Conservation (phyloP, 495 filamentous ascomycete species). For the Aspergillus incahuasiensis region DNA sequence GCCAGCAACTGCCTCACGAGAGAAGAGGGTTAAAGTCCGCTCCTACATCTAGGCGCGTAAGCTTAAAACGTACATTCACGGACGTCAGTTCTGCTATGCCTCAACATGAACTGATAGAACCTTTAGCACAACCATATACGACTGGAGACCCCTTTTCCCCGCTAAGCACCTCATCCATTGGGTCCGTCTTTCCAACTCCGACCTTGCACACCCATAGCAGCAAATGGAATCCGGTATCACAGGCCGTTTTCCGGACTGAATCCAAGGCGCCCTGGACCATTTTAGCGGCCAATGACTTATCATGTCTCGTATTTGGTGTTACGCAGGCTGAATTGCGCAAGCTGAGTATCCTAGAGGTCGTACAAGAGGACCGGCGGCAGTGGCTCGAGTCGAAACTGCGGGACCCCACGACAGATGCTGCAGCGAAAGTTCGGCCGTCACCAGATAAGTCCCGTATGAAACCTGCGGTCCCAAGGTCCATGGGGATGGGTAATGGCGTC, state of each 20-base stretch:
- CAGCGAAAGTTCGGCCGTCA: constrained; percentile 34
- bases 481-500: constrained; percentile 70
- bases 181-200: constrained; percentile 38
- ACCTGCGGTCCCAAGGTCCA: constrained; percentile 41
- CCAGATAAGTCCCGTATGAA: constrained; percentile 35
- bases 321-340: constrained; percentile 90
- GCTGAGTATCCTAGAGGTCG: constrained; percentile 91
- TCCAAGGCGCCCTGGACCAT: constrained; percentile 89
- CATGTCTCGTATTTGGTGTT: constrained; percentile 92
- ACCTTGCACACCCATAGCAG: constrained; percentile 77
- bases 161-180: constrained; percentile 30
- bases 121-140: constrained; percentile 77
- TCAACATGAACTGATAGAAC: constrained; percentile 83
- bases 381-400: constrained; percentile 89
- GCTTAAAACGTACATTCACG: constrained; percentile 82
- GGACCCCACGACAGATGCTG: constrained; percentile 49
- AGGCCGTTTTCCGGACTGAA: constrained; percentile 95
- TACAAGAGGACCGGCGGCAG: constrained; percentile 75
- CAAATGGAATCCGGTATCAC: constrained; percentile 84
- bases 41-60: constrained; percentile 56
- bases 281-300: constrained; percentile 92
- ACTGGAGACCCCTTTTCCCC: constrained; percentile 47
- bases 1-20: constrained; percentile 30
- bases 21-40: constrained; percentile 32
- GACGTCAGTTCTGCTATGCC: constrained; percentile 66